Evolutionary conservation across 2,329 filamentous ascomycete genomes (phyloP), one percentile per base, ranked within the genome.

Genomic region (Stemphylium lycopersici): DNA sequence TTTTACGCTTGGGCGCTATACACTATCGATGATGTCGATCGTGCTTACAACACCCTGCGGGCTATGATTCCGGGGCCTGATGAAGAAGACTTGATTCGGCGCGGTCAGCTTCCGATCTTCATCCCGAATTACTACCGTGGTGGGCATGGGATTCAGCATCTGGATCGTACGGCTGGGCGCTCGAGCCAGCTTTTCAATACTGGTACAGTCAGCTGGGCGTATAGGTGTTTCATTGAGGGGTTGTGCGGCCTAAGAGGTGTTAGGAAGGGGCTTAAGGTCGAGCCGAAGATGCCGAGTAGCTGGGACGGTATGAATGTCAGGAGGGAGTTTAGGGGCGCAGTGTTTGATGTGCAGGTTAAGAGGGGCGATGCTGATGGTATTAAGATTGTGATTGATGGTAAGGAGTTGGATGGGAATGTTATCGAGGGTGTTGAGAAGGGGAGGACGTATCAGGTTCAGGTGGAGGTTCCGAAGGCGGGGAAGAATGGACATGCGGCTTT

Each of bases 131-230:
- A 85, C 71, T 85, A 84, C 73, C 66, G 65, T 18, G 64, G 66
- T 72, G 81, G 66, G 3, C 48, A 62, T 22, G 62, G 66, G 1
- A 61, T 66, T 8, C 33, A 57, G 29, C 50, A 66, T 11, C 43
- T 68, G 1, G 59, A 66, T 32, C 66, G 64, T 39, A 84, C 82
- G 0, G 82, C 83, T 4, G 83, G 83, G 2, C 78, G 83, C 0
- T 83, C 81, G 8, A 83, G 81, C 60, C 82, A 84, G 66, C 67
- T 85, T 13, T 84, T 85, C 73, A 85, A 85, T 66, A 85, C 83
- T 1, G 83, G 83, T 3, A 85, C 82, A 5, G 79, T 83, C 20
- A 80, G 80, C 15, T 85, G 83, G 83, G 81, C 77, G 2, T 85
- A 84, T 67, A 76, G 83, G 8, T 80, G 77, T 65, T 78, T 85